Base-by-base conservation (phyloP, 805 yeast genomes). In the Starmerella roubikii region DNA sequence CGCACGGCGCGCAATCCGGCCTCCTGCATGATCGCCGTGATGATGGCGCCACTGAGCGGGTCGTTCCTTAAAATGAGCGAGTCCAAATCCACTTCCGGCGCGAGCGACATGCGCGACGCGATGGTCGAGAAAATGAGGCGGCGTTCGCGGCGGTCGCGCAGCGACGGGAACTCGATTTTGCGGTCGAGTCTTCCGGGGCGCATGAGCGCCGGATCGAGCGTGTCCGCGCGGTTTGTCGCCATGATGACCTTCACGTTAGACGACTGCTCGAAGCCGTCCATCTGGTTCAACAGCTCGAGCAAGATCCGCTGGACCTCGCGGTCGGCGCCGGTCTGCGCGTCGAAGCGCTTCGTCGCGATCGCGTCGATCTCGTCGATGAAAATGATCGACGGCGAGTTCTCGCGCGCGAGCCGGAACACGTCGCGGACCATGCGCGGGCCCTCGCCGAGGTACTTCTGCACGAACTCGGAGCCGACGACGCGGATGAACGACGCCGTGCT, bases 341-440 rank as follows among this genome's bases (percentile, higher is more conserved):
- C 98, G 55, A 91, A 91, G 65, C 99, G 82, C 63, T 91, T 91
- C 30, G 98, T 91, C 40, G 98, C 99, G 60, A 91, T 91, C 25
- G 99, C 95, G 64, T 91, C 98, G 54, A 91, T 86, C 67, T 91
- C 99, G 67, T 91, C 99, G 52, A 91, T 91, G 63, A 91, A 91
- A 45, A 91, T 91, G 55, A 91, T 91, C 9, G 95, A 76, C 6
- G 99, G 99, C 0, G 96, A 76, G 63, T 91, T 91, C 59, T 91
- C 99, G 57, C 97, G 74, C 7, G 99, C 99, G 47, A 91, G 71
- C 57, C 97, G 70, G 66, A 91, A 91, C 26, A 91, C 97, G 60
- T 91, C 98, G 61, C 99, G 78, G 26, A 91, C 98, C 97, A 91
- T 91, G 66, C 99, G 74, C 44, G 99, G 97, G 55, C 99, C 98